Evolutionary conservation across 2,329 filamentous ascomycete species (phyloP).

Genomic region (Berkeleyomyces basicola): DNA sequence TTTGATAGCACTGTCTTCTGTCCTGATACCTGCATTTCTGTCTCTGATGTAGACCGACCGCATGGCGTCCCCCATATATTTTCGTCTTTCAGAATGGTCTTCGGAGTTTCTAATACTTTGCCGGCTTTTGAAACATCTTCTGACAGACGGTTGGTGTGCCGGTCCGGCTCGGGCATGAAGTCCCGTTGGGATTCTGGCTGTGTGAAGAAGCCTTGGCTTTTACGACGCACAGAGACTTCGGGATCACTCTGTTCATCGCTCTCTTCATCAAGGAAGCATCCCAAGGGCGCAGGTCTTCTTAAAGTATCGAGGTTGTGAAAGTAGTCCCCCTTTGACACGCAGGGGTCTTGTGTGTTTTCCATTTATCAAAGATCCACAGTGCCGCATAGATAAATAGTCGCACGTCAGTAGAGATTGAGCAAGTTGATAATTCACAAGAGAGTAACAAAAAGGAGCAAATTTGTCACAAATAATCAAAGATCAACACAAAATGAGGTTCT

Average conservation of each 20-base stretch:
- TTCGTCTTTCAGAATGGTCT: neutral
- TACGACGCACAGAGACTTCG: neutral
- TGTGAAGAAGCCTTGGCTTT: neutral
- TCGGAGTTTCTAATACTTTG: neutral
- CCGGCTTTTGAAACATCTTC: neutral
- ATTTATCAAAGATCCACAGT: too few relatives aligned
- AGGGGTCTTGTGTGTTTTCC: neutral
- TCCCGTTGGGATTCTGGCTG: neutral
- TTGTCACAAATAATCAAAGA: too few relatives aligned
- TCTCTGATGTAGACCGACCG: neutral
- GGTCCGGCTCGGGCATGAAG: neutral
- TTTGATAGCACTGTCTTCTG: neutral
- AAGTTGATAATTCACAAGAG: too few relatives aligned
- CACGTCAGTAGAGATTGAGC: too few relatives aligned
- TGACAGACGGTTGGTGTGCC: neutral
- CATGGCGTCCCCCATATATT: neutral
- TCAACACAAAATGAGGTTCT: too few relatives aligned
- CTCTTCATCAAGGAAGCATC: neutral
- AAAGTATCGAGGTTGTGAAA: constrained; percentile 2
- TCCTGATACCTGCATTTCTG: neutral
- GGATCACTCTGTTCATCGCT: constrained; percentile 3
- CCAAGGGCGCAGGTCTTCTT: neutral
- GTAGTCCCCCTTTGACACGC: neutral
- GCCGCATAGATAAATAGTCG: neutral
- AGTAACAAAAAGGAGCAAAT: too few relatives aligned